Conservation (phyloP, 192 early-diverging fungal genomes). For the Backusella mclennaniae region DNA sequence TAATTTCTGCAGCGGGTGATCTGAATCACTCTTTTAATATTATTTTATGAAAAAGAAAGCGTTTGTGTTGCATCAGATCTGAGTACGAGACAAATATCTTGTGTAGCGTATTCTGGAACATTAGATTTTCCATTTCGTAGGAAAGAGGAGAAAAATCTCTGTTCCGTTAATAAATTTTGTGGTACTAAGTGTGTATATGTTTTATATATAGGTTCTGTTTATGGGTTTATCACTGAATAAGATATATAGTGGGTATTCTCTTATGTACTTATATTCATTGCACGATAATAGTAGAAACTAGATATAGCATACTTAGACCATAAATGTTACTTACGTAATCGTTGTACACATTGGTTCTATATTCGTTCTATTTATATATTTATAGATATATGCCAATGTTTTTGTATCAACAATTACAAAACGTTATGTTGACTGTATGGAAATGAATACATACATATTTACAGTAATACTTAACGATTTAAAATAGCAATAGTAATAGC, state of each 20-base stretch:
- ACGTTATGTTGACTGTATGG: too few species aligned
- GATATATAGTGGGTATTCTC: too few species aligned
- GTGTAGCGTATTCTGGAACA: not conserved
- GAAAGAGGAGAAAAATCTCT: not conserved
- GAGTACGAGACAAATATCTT: not conserved
- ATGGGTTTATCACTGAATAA: not conserved
- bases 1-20: not conserved
- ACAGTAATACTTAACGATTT: not conserved
- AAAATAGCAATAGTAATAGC: not conserved
- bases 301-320: not conserved
- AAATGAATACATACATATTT: not conserved
- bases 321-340: not conserved
- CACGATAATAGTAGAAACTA: too few species aligned
- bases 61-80: not conserved
- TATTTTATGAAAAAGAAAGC: not conserved
- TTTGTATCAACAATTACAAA: not conserved
- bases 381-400: not conserved
- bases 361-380: not conserved
- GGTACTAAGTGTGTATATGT: too few species aligned
- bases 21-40: not conserved
- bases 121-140: not conserved
- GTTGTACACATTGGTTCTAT: not conserved
- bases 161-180: not conserved
- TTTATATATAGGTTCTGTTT: not conserved
- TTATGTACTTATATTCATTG: too few species aligned